A percentile compares a stretch with the other conserved stretches of the same genome.
Conservation (phyloP, 495 filamentous ascomycete species). For the Podospora comata region DNA sequence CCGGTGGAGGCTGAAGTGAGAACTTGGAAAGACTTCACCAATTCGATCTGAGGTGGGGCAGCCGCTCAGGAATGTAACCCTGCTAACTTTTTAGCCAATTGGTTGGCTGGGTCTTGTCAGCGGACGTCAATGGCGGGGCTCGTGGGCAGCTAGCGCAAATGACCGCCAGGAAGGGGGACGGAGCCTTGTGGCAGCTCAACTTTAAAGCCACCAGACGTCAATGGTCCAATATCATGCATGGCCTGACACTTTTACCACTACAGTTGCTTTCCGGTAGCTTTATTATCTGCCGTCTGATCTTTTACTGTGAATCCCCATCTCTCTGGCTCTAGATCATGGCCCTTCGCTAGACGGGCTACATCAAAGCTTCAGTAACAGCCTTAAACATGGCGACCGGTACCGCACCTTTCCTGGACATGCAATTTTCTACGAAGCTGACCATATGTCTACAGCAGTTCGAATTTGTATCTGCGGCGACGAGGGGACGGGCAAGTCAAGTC, state of each 20-base stretch:
- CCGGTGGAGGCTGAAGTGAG: not conserved
- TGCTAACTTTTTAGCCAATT: not conserved
- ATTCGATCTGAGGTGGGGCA: not conserved
- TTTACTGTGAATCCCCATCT: too few species aligned
- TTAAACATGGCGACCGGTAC: slow-evolving; percentile 18
- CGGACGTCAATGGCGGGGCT: slow-evolving; percentile 5
- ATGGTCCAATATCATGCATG: not conserved
- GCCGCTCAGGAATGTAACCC: not conserved
- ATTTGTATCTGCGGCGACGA: slow-evolving; percentile 97
- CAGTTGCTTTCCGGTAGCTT: not conserved
- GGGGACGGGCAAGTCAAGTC: slow-evolving; percentile 64
- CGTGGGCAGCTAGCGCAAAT: not conserved
- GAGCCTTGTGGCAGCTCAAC: slow-evolving; percentile 1
- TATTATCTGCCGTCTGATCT: not conserved
- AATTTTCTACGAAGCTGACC: slow-evolving; percentile 14
- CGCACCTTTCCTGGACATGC: not conserved
- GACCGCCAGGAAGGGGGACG: not conserved
- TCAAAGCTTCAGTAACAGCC: not conserved
- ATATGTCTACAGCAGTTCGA: slow-evolving; percentile 56
- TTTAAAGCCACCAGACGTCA: not conserved
- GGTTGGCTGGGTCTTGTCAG: slow-evolving; percentile 2
- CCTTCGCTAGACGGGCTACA: not conserved
- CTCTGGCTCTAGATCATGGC: not conserved
- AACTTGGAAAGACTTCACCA: not conserved
- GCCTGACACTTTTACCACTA: not conserved